Evolutionary conservation across 2,329 filamentous ascomycete genomes (phyloP).

Genomic region (Sporothrix brunneoviolacea): DNA sequence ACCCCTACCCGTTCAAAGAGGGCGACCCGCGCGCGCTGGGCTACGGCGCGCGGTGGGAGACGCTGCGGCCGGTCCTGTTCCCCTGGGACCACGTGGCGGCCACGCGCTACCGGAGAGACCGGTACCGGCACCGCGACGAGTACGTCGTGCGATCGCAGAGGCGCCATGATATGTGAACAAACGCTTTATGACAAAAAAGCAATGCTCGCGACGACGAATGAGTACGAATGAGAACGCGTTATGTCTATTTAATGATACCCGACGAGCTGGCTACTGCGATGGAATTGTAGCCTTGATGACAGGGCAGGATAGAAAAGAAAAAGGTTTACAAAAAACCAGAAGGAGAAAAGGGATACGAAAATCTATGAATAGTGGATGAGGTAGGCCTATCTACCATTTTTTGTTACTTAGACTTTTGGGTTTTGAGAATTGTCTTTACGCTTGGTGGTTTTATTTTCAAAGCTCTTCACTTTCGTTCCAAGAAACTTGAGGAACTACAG

Average conservation of each 20-base stretch:
- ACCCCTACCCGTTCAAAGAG: slow-evolving; percentile 12
- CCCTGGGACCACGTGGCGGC: slow-evolving; percentile 17
- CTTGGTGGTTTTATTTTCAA: too few species aligned
- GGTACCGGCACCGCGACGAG: slow-evolving; percentile 18
- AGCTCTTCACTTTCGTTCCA: too few species aligned
- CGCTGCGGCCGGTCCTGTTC: slow-evolving; percentile 18
- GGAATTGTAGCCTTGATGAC: background rate
- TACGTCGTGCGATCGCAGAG: slow-evolving; percentile 14
- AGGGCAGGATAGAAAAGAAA: too few species aligned
- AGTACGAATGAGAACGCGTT: background rate
- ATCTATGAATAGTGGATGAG: too few species aligned
- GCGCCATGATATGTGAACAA: background rate
- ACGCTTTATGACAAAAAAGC: too few species aligned
- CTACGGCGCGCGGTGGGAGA: slow-evolving; percentile 17
- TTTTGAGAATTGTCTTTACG: too few species aligned
- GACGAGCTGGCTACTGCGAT: background rate
- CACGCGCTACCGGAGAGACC: slow-evolving; percentile 15
- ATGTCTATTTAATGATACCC: background rate
- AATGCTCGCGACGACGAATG: too few species aligned
- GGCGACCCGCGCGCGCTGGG: slow-evolving; percentile 18
- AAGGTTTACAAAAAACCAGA: too few species aligned
- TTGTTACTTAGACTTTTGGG: too few species aligned
- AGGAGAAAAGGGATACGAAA: too few species aligned
- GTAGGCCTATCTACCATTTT: too few species aligned
- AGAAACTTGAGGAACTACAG: too few species aligned